Percentiles rank a stretch among this genome's conserved stretches.
These are phyloP conservation scores for Apostasia shenzhenica DNA, from an alignment of 106 monocot species.

Conservation along the genomic window DNA sequence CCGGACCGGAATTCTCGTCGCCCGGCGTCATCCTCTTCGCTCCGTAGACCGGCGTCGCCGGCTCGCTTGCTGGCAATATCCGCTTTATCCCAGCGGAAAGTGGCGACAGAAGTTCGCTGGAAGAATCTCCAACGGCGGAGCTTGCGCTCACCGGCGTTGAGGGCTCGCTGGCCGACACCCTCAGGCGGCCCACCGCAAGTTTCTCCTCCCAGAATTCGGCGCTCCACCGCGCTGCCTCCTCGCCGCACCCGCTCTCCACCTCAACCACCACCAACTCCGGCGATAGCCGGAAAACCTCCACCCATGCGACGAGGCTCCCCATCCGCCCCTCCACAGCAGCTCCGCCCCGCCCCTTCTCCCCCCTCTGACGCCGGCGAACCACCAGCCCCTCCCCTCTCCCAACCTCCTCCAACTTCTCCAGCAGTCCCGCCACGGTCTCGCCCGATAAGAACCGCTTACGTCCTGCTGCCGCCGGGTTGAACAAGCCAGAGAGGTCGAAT, in stretches of 20 bases:
- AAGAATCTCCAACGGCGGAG: background rate
- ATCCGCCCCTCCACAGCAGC: constrained; percentile 24
- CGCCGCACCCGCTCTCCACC: constrained; percentile 20
- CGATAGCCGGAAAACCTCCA: constrained; percentile 17
- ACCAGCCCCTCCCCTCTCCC: constrained; percentile 16
- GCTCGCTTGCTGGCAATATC: constrained; percentile 6
- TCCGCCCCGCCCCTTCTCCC: background rate
- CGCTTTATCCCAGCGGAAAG: background rate
- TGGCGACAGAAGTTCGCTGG: background rate
- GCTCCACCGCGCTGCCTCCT: constrained; percentile 12
- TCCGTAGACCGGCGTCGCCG: background rate
- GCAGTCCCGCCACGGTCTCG: constrained; percentile 14
- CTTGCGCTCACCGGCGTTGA: background rate
- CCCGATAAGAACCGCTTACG: constrained; percentile 17
- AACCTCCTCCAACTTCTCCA: constrained; percentile 30
- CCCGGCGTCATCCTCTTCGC: background rate
- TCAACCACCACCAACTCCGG: constrained; percentile 28
- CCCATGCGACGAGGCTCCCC: constrained; percentile 23
- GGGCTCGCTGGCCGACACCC: constrained; percentile 3
- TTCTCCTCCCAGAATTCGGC: constrained; percentile 23
- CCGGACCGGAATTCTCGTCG: no score
- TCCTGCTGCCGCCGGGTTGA: background rate
- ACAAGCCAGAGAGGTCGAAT: constrained; percentile 28
- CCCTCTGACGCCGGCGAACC: constrained; percentile 13
- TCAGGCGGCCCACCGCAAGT: background rate